Evolutionary conservation across 371 early-diverging fungal species (phyloP), one percentile per base, ranked within the genome.

Genomic region (Mortierella sp.): DNA sequence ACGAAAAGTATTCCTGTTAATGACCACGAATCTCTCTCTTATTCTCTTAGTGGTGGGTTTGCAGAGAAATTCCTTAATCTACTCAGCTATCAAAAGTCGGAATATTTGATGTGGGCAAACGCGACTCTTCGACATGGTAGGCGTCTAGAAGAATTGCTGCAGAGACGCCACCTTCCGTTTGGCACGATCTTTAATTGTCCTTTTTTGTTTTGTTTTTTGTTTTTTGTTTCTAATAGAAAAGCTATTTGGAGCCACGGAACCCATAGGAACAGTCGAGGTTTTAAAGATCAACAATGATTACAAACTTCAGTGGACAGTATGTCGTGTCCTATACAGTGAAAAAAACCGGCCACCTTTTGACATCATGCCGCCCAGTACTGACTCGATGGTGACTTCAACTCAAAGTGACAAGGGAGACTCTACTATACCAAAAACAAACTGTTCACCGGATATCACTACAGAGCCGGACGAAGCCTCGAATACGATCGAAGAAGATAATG

Each of bases 61-160:
- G 72, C 77, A n/a, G 66, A 68, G 37, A 58, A 62, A 16, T 47
- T 76, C 14, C 47, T 45, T 15, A 55, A 71, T 7, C 28, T 72
- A 55, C 68, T 76, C 65, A 51, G 19, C n/a, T 64, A 65, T 55
- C 68, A 76, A 28, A 68, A 62, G 28, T 76, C 77, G 0, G 77
- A 76, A 47, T 68, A 72, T 52, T 43, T 53, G 4, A 65, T 68
- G 58, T 76, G 77, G 77, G 70, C 70, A 0, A 75, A 75, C 26
- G 69, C 75, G 6, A 66, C 70, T 12, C 58, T 70, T 12, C 26
- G 75, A 53, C 44, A 61, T 47, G 60, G 75, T 75, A 66, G 53
- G 51, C 9, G 9, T 37, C 9, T 9, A 37, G 5, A 9, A 37
- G 37, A 37, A 37, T 9, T 5, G 9, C 9, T 5, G 9, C 37